Conservation (phyloP, 2,329 filamentous ascomycete species). For the Pseudogymnoascus sp. region DNA sequence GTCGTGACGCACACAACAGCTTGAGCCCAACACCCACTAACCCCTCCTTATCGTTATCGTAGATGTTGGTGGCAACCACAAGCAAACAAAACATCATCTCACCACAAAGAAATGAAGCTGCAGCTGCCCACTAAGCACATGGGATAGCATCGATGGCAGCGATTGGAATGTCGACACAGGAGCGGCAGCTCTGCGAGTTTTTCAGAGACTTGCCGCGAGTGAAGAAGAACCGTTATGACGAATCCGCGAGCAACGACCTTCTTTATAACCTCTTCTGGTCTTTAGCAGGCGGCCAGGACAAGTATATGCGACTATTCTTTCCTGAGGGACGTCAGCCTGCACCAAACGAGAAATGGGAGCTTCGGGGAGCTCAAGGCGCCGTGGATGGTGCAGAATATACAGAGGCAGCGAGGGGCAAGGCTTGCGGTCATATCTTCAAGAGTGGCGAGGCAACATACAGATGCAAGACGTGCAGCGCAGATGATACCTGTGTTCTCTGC, state of each 20-base stretch:
- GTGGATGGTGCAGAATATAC: conserved; percentile 92
- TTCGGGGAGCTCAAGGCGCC: conserved; percentile 85
- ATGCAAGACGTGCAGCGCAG: conserved; percentile 88
- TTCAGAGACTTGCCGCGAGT: conserved; percentile 70
- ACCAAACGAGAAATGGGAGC: conserved; percentile 58
- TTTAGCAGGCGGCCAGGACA: conserved; percentile 66
- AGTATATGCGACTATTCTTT: conserved; percentile 76
- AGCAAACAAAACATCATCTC: not conserved
- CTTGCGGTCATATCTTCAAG: conserved; percentile 97
- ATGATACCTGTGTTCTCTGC: conserved; percentile 94
- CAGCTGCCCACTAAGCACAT: not conserved
- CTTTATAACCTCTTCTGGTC: conserved; percentile 79
- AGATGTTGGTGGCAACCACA: conserved; percentile 1
- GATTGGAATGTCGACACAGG: conserved; percentile 56
- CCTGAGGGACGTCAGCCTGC: conserved; percentile 60
- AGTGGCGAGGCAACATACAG: conserved; percentile 87
- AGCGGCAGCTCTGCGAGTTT: conserved; percentile 77
- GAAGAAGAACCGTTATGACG: conserved; percentile 69
- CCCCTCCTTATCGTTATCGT: conserved; percentile 2
- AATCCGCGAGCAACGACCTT: conserved; percentile 64
- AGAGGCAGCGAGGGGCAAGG: conserved; percentile 81
- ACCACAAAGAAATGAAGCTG: conserved; percentile 1
- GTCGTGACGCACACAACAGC: conserved; percentile 2
- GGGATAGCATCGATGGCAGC: conserved; percentile 15
- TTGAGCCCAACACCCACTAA: not conserved